phyloP scores from a whole-genome alignment of 2,329 filamentous ascomycete species.

The Decorospora gaudefroyi region DNA sequence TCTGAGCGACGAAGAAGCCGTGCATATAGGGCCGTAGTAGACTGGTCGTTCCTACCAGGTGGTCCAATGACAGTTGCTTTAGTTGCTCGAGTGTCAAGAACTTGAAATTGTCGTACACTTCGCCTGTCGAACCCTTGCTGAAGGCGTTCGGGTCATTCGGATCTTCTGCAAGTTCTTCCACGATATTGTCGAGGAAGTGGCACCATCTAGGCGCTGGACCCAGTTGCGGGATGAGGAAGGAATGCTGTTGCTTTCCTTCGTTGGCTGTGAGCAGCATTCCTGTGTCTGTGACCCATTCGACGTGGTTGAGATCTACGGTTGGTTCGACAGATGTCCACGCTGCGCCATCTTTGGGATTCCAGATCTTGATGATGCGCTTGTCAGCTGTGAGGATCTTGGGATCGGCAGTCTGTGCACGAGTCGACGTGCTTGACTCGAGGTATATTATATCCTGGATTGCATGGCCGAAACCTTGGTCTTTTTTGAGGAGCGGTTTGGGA shows the following conservation, averaged over 20 bases:
- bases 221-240: conserved; percentile 92
- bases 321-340: conserved; percentile 97
- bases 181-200: conserved; percentile 93
- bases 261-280: conserved; percentile 98
- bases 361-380: conserved; percentile 96
- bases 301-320: conserved; percentile 89
- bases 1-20: conserved; percentile 95
- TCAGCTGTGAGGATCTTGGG: conserved; percentile 87
- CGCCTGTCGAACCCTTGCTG: conserved; percentile 62
- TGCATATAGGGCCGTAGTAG: conserved; percentile 97
- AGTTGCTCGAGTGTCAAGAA: conserved; percentile 91
- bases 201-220: conserved; percentile 96
- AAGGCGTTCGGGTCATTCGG: conserved; percentile 64
- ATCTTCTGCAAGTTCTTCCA: conserved; percentile 96
- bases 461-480: conserved; percentile 95
- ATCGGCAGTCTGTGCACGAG: conserved; percentile 67
- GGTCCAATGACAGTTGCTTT: conserved; percentile 80
- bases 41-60: conserved; percentile 88
- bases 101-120: conserved; percentile 99
- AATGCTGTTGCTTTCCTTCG: conserved; percentile 91
- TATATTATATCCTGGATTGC: conserved; percentile 82
- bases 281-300: conserved; percentile 87
- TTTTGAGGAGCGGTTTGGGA: conserved; percentile 80
- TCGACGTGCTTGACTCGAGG: conserved; percentile 65
- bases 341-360: conserved; percentile 79